Base-by-base conservation (phyloP, 371 early-diverging fungal species). In the Apophysomyces variabilis region DNA sequence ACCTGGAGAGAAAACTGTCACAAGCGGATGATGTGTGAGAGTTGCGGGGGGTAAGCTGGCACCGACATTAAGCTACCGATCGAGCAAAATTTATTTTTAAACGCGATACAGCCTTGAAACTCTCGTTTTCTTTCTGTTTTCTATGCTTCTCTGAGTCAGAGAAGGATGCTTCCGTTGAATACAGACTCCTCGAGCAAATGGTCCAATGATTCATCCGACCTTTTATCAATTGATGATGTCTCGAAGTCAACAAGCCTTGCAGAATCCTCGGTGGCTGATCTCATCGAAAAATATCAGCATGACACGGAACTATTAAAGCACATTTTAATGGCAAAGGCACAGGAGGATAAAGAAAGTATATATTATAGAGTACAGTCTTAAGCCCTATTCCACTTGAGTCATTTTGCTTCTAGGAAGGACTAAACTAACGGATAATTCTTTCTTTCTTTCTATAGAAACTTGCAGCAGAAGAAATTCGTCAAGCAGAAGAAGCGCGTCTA, bases 21-120 rank as follows among this genome's bases (percentile, higher is more conserved):
- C 54, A 21, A 21, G 54, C 54, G 54, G 21, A 50, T 50, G 16
- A 50, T 50, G 54, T 50, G 54, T n/a, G 21, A 50, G 54, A n/a
- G 54, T 50, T 50, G 54, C 54, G 54, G 54, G 54, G 54, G 41
- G 54, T 18, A 50, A 21, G 21, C 54, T 21, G n/a, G 61, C 64
- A 69, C 73, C 73, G 67, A 73, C 64, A 66, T 71, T 73, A 69
- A 69, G 69, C 73, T 69, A 73, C 73, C 73, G 69, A 69, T 66
- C 44, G 60, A 50, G 43, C n/a, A 57, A 45, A 39, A 36, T 65
- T 56, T 68, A 64, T 69, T 66, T 72, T 66, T 64, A 66, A 64
- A 58, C 59, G 62, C 60, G 60, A 61, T 61, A 64, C 43, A 36
- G 60, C 36, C 21, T 61, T 61, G 35, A 50, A 47, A 26, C 16